Base-by-base conservation (phyloP, 1,284 basidiomycete species). In the Puccinia hordei region DNA sequence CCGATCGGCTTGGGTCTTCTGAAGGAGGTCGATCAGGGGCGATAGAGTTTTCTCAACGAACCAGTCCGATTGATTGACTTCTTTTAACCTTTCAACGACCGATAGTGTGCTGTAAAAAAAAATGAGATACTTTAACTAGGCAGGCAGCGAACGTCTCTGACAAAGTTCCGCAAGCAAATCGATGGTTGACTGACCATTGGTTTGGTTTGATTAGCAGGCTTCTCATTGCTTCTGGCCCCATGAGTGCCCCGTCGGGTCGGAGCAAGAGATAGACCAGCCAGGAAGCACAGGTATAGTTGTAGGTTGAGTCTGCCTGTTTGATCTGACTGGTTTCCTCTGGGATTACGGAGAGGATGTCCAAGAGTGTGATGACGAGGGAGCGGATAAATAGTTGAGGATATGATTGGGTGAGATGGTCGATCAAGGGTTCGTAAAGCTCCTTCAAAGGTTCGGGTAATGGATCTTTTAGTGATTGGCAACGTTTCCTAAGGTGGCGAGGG, bases 241-340 rank as follows among this genome's bases (percentile, higher is more conserved):
- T 24, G 35, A 46, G 10, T 33, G 24, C 38, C 6, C 59, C 41
- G 35, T 61, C 59, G 1, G 59, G 8, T 15, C 46, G 59, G n/a
- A 49, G 30, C 24, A 77, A 41, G 55, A 77, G 59, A n/a, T 68
- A 46, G 13, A 77, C 63, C 5, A 77, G 46, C 74, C 74, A 77
- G 24, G 38, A 44, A 53, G 61, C 51, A 38, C 63, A 77, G 38
- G 61, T 77, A 19, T 63, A 35, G 59, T 77, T 55, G 24, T 77
- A 57, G 8, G 61, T 53, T 1, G 41, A 49, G 9, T 77, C 74
- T 8, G n/a, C 22, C 22, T n/a, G 53, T 24, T 22, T 24, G 51
- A 17, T 24, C 19, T 53, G 24, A 38, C n/a, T n/a, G 1, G 24
- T 27, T 30, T 49, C 30, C 38, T 77, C 59, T 27, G 59, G 30